Evolutionary conservation across 495 filamentous ascomycete genomes (phyloP), one percentile per base, ranked within the genome.

Genomic region (Penicillium psychrofluorescens): DNA sequence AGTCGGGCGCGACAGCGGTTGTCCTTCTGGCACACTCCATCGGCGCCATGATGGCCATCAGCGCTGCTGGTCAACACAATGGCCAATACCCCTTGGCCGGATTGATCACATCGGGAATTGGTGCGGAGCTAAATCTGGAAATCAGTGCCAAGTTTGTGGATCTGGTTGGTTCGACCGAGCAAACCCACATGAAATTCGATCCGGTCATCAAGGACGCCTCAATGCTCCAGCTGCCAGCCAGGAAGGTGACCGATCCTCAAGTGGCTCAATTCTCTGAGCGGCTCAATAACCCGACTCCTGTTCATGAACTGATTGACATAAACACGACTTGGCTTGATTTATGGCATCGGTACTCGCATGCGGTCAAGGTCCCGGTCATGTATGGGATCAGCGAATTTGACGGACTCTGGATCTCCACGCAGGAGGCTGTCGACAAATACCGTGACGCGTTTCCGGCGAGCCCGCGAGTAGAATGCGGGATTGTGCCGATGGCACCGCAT

Each of bases 1-100:
- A 38, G 2, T 36, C 40, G 7, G 60, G 56, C 8, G 56, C 61
- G 14, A 52, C 46, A 15, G 38, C 40, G 28, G 47, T 70, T 11
- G 57, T 68, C 2, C 49, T 68, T 1, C 44, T 62, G 1, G 42
- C 42, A 10, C 64, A 70, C 44, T 65, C 61, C 28, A 61, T 70
- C 36, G 64, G 59, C 9, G 43, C 44, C 10, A 52, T 59, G 28
- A 52, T 58, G 16, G 54, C 47, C 16, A 50, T 56, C 8, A 55
- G 63, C 16, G 55, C 49, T 7, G 36, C 38, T 9, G 49, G 53
- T 38, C 22, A 40, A 50, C 12, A 33, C 31, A 2, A 37, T 30
- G 8, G 33, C 29, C n/a, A 44, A 36, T 68, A 63, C 44, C 63
- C 64, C n/a, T 52, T 67, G 37, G 40, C 50, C 1, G 58, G 58